Conservation (phyloP, 2,329 filamentous ascomycete species). For the Leptographium procerum region DNA sequence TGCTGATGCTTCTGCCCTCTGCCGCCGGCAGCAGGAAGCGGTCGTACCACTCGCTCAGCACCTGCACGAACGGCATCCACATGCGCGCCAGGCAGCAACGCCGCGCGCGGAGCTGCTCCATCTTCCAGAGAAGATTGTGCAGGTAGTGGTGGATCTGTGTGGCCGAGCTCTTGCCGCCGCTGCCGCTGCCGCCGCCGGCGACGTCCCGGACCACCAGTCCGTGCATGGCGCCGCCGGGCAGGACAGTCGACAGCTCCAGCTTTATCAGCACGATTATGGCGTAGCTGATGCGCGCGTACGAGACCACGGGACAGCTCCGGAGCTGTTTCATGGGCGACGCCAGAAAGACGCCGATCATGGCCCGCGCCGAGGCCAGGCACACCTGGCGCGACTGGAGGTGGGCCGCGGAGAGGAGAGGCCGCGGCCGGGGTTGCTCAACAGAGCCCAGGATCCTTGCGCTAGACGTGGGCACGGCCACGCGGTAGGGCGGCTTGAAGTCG, state of each 20-base stretch:
- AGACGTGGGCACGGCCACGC: slow-evolving; percentile 1
- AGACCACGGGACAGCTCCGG: neutral
- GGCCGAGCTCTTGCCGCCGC: neutral
- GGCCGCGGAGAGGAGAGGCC: neutral
- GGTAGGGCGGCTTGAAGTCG: slow-evolving; percentile 9
- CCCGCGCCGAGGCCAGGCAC: slow-evolving; percentile 6
- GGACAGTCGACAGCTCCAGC: slow-evolving; percentile 6
- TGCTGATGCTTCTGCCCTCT: neutral
- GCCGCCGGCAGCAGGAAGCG: slow-evolving; percentile 2
- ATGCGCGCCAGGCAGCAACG: slow-evolving; percentile 1
- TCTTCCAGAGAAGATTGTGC: neutral
- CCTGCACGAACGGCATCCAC: slow-evolving; percentile 5
- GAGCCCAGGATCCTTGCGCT: neutral
- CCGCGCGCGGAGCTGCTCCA: neutral
- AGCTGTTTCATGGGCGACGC: slow-evolving; percentile 5
- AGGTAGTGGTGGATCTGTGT: slow-evolving; percentile 7
- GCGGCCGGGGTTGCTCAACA: neutral
- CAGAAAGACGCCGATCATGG: slow-evolving; percentile 7
- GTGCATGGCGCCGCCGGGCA: slow-evolving; percentile 8
- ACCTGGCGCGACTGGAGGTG: slow-evolving; percentile 1
- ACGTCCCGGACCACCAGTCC: slow-evolving; percentile 3
- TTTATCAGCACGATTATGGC: slow-evolving; percentile 8
- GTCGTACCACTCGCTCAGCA: slow-evolving; percentile 5
- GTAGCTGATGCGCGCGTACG: slow-evolving; percentile 9
- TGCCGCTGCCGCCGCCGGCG: neutral